Base-by-base conservation (phyloP, 2,329 filamentous ascomycete species). In the Venturia effusa region DNA sequence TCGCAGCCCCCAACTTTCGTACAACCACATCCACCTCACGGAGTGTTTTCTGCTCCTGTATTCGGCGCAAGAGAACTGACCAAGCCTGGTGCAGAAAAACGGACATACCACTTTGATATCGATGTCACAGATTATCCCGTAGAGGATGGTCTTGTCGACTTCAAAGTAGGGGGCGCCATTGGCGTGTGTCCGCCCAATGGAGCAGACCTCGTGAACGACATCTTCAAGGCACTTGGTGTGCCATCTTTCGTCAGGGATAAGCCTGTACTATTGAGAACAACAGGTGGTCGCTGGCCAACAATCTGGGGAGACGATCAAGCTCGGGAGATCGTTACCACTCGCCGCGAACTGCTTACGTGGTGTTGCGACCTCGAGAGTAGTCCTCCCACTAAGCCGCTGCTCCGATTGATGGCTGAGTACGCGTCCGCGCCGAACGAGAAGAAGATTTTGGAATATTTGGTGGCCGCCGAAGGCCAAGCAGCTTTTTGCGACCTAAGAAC, bases 71-170 rank as follows among this genome's bases (percentile, higher is more conserved):
- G 94, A 64, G 92, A 96, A 76, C 79, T 99, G 72, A 99, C 94
- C 15, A 88, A 85, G 73, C 81, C 84, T 30, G 93, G 93, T 27
- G 94, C 94, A 5, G 91, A 96, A 80, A 99, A 99, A 84, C 84
- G 93, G 66, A 99, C 94, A 0, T 96, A 93, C 74, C 94, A 99
- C 76, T 97, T 97, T 71, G 94, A 97, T 71, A 85, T 99, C 55
- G 94, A 99, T 71, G 88, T 99, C 61, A 97, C 93, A 60, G 88
- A 96, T 73, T 99, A 99, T 70, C 92, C 94, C 0, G 83, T 85
- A 24, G 91, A 95, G 77, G 82, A 83, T 64, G 88, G 89, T 63
- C 17, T 51, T 4, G 86, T 92, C 5, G 94, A 97, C 72, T 99
- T 97, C 81, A 92, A 93, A 73, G 94, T 99, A 22, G 94, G 94